These are phyloP conservation scores for Bruguiera parviflora DNA, from an alignment of 345 rosid genomes.

Conservation along the genomic window DNA sequence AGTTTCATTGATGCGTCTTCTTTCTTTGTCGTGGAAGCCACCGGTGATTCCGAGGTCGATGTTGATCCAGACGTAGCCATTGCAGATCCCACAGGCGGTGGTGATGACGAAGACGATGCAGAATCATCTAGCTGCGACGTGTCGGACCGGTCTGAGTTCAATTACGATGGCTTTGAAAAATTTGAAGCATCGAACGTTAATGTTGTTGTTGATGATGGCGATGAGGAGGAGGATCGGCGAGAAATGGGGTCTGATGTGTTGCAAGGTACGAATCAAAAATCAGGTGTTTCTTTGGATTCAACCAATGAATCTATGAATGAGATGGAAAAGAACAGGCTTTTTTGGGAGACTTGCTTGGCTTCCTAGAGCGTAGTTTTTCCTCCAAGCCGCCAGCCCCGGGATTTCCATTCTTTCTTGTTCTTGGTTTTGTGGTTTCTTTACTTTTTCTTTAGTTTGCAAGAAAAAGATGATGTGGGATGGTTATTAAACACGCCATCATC, in stretches of 20 bases:
- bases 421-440: background rate
- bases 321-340: constrained; percentile 61
- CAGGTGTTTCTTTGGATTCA: constrained; percentile 35
- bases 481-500: background rate
- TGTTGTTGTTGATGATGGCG: constrained; percentile 3
- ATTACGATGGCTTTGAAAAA: constrained; percentile 7
- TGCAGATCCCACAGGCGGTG: background rate
- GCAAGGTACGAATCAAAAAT: constrained; percentile 25
- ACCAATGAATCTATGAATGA: constrained; percentile 38
- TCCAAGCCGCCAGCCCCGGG: background rate
- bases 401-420: background rate
- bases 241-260: constrained; percentile 26
- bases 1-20: constrained; percentile 39
- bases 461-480: background rate
- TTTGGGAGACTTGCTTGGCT: constrained; percentile 93
- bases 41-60: constrained; percentile 64
- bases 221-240: background rate
- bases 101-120: constrained; percentile 42
- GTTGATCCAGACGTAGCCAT: constrained; percentile 12
- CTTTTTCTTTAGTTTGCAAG: background rate
- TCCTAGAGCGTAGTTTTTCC: constrained; percentile 21
- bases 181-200: background rate
- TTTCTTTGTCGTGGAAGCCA: constrained; percentile 53
- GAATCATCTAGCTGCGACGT: constrained; percentile 52
- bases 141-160: constrained; percentile 5